Evolutionary conservation across 768 basidiomycete species (phyloP), one percentile per base, ranked within the genome.

Genomic region (Tulasnella sp.): DNA sequence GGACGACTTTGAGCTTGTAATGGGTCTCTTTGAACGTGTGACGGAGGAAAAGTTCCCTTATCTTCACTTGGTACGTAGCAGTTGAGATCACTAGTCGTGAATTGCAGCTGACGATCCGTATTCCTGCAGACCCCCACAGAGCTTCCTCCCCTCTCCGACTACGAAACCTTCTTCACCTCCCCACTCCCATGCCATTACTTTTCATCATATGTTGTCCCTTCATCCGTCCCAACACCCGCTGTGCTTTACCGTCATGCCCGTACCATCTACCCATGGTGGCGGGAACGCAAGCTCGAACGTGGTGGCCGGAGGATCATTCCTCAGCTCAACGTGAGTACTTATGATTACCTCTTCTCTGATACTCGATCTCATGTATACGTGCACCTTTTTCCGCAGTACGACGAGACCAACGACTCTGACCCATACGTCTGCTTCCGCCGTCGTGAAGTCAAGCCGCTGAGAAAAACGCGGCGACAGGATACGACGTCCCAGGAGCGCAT

Each of bases 341-440:
- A 29, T n/a, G 15, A 23, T 37, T 29, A 1, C 37, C 16, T 75
- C 20, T 37, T 15, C 23, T 42, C 74, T 29, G 32, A 29, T 26
- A 16, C 46, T 74, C 46, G 35, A 23, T 26, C 20, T 32, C 9
- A 15, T 75, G 18, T 18, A 13, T 70, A 7, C 51, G 51, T 29
- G n/a, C n/a, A n/a, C 73, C 15, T 9, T 37, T 39, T 42, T 42
- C 81, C 18, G 79, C 70, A 94, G 92, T 91, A 89, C 82, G 96
- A 99, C 83, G 96, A 98, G 85, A 88, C 92, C 26, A 91, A 91
- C 70, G 88, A 88, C 81, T 95, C 94, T 77, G 96, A 97, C 81
- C 96, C 97, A 0, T 99, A 98, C 80, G 93, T 98, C 69, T 99
- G 98, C 85, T 99, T 99, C 88, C 90, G 98, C 48, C 89, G 96